phyloP scores from a whole-genome alignment of 805 yeast species.

The Yarrowia deformans region DNA sequence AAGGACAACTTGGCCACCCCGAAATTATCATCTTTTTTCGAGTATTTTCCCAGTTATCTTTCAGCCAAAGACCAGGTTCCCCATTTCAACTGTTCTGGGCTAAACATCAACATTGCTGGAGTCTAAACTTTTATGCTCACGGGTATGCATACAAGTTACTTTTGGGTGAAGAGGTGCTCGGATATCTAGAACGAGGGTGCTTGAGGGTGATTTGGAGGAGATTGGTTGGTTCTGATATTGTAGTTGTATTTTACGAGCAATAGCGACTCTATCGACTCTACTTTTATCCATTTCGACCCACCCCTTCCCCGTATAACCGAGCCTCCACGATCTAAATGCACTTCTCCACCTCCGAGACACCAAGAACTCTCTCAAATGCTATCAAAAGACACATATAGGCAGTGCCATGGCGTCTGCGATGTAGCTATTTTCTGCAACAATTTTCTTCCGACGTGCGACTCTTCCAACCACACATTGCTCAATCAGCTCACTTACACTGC shows the following conservation, averaged over 20 bases:
- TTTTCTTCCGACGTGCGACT: not conserved
- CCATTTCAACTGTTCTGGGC: slow-evolving; percentile 22
- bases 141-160: slow-evolving; percentile 22
- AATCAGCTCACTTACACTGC: not conserved
- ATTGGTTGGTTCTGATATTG: not conserved
- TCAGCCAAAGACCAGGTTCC: not conserved
- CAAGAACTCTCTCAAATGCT: slow-evolving; percentile 40
- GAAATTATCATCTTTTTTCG: not conserved
- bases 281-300: not conserved
- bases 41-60: not conserved
- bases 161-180: slow-evolving; percentile 6
- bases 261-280: not conserved
- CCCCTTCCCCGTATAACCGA: not conserved
- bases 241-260: not conserved
- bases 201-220: not conserved
- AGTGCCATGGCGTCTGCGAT: slow-evolving; percentile 18
- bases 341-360: slow-evolving; percentile 44
- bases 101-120: slow-evolving; percentile 18
- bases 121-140: slow-evolving; percentile 11
- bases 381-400: slow-evolving; percentile 32
- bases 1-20: not conserved
- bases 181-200: not conserved
- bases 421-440: not conserved
- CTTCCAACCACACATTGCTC: not conserved
- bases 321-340: not conserved